Base-by-base conservation (phyloP, 2,329 filamentous ascomycete genomes). In the Trichophyton benhamiae region DNA sequence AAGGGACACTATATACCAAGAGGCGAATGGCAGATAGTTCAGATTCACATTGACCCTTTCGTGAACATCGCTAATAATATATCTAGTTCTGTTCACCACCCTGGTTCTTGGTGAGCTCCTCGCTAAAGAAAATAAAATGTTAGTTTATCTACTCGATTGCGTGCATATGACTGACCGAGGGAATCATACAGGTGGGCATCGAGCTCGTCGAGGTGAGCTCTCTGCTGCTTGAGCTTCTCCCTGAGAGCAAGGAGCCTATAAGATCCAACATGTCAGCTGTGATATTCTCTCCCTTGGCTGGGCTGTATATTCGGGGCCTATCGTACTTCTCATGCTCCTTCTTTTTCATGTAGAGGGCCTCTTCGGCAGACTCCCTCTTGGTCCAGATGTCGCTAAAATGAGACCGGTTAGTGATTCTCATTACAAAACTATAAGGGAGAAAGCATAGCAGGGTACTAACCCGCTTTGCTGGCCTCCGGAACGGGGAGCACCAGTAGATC, bases 321-420 rank as follows among this genome's bases (percentile, higher is more conserved):
- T 70, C 72, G 59, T 71, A 79, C 89, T 96, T 96, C 79, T 91
- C 86, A 78, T 85, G 84, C 83, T 97, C 94, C 73, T 91, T 88
- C 79, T 88, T 80, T 71, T 85, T 84, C 78, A 99, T 91, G 77
- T 88, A 89, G 68, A 84, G 83, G 75, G 91, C 87, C 80, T 97
- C 94, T 73, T 79, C 82, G 67, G 92, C 92, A 73, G 87, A 83
- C 78, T 99, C 94, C 69, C 94, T 90, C 78, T 87, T 87, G 78
- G 87, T 89, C 83, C 96, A 99, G 62, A 89, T 85, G 73, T 99
- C 92, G 69, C 92, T 95, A 67, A 68, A 55, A 44, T 20, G 30
- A 33, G 41, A 27, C 11, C 17, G 60, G 38, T 59, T 55, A 63
- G 58, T 27, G 25, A 52, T 11, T 11, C 9, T 20, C n/a, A 20